phyloP scores from a whole-genome alignment of 2,329 filamentous ascomycete species.

The Ceratocystis eucalypticola region DNA sequence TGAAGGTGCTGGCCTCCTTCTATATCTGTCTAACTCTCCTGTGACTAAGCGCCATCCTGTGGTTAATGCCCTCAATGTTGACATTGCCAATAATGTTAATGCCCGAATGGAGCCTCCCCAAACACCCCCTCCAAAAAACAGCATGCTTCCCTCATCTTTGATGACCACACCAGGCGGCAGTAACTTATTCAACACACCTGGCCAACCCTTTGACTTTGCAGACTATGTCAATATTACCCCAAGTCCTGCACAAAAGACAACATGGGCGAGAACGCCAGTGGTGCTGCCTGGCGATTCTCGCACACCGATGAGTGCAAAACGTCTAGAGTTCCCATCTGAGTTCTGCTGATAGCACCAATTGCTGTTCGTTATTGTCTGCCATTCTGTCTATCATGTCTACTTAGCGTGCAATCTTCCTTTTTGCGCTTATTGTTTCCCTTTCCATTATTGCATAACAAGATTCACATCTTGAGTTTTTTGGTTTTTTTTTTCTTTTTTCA shows the following conservation, averaged over 20 bases:
- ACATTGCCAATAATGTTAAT: constrained; percentile 43
- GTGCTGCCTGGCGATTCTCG: constrained; percentile 51
- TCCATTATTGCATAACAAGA: neutral
- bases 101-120: constrained; percentile 53
- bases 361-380: constrained; percentile 12
- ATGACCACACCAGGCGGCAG: constrained; percentile 73
- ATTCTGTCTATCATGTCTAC: neutral
- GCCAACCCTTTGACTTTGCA: constrained; percentile 77
- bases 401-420: neutral
- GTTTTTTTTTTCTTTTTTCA: constrained; percentile 5
- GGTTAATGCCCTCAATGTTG: constrained; percentile 7
- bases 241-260: constrained; percentile 68
- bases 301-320: constrained; percentile 18
- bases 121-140: constrained; percentile 56
- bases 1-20: constrained; percentile 66
- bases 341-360: constrained; percentile 15
- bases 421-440: neutral
- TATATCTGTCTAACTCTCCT: constrained; percentile 83
- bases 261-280: constrained; percentile 52
- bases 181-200: constrained; percentile 62
- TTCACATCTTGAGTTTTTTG: neutral
- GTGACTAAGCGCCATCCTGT: constrained; percentile 41
- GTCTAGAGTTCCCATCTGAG: constrained; percentile 18
- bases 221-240: constrained; percentile 98
- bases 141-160: constrained; percentile 65